Conservation (phyloP, 768 basidiomycete genomes). For the Boletus tylopilopsis region DNA sequence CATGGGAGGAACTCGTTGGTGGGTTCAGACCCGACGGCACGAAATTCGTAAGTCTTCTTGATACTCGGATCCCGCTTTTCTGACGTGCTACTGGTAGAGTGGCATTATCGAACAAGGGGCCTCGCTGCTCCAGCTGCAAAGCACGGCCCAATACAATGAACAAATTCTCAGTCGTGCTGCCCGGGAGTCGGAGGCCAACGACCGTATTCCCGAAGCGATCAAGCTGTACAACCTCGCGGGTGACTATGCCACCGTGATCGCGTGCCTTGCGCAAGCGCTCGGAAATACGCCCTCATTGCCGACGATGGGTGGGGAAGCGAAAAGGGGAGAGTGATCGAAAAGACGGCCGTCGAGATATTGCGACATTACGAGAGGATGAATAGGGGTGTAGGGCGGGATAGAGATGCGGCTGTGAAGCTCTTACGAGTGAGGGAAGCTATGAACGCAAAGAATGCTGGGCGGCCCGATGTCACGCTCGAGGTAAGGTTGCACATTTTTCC, state of each 20-base stretch:
- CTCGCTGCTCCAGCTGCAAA: conserved; percentile 66
- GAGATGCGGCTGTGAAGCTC: conserved; percentile 71
- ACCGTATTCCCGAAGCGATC: conserved; percentile 86
- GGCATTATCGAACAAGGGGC: conserved; percentile 87
- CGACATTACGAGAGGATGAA: conserved; percentile 78
- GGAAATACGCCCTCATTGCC: conserved; percentile 77
- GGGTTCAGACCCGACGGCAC: conserved; percentile 87
- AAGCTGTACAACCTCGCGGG: conserved; percentile 94
- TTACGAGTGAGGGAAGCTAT: conserved; percentile 80
- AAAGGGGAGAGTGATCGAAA: conserved; percentile 70
- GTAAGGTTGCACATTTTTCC: conserved; percentile 41
- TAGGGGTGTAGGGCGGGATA: conserved; percentile 63
- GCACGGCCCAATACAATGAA: conserved; percentile 67
- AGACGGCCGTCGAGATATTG: conserved; percentile 74
- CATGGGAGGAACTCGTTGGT: conserved; percentile 96
- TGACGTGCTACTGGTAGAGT: conserved; percentile 43
- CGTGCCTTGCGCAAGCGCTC: conserved; percentile 82
- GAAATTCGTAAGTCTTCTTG: conserved; percentile 66
- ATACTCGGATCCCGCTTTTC: neutral
- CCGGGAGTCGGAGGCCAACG: conserved; percentile 74
- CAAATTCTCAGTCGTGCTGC: conserved; percentile 84
- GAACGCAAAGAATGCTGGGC: conserved; percentile 65
- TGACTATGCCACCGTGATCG: conserved; percentile 82
- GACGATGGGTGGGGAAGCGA: conserved; percentile 41
- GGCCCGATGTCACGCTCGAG: conserved; percentile 76